A percentile compares a stretch with the other conserved stretches of the same genome.
These are phyloP conservation scores for Carallia brachiata DNA, from an alignment of 345 rosid genomes.

Conservation along the genomic window DNA sequence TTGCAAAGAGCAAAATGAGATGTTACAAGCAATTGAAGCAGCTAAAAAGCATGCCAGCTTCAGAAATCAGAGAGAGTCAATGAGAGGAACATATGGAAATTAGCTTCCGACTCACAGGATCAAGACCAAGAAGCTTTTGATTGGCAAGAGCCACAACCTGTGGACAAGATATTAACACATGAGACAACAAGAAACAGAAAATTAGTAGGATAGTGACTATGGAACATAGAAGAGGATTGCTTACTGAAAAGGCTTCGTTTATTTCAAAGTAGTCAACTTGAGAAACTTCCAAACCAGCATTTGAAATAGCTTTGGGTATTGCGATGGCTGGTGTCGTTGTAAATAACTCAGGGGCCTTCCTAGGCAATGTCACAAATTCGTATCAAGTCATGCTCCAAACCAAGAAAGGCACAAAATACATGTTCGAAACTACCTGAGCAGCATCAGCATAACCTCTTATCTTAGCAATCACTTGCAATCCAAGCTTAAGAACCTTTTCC, in stretches of 20 bases:
- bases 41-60: not conserved
- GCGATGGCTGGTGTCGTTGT: slow-evolving; percentile 36
- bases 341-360: slow-evolving; percentile 29
- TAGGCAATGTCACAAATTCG: not conserved
- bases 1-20: not conserved
- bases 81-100: not conserved
- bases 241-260: slow-evolving; percentile 39
- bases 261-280: slow-evolving; percentile 32
- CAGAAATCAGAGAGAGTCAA: not conserved
- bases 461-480: slow-evolving; percentile 33
- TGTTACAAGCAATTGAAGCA: not conserved
- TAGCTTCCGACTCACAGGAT: slow-evolving; percentile 20
- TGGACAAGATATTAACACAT: not conserved
- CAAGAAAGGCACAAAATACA: not conserved
- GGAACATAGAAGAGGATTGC: not conserved
- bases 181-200: not conserved
- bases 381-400: slow-evolving; percentile 1
- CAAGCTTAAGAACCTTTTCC: slow-evolving; percentile 21
- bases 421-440: slow-evolving; percentile 24
- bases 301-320: slow-evolving; percentile 33
- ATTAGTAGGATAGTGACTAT: not conserved
- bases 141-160: slow-evolving; percentile 38
- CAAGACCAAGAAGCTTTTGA: slow-evolving; percentile 27
- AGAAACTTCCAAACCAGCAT: slow-evolving; percentile 30
- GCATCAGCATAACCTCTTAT: slow-evolving; percentile 35